Evolutionary conservation across 1,284 basidiomycete genomes (phyloP).

Genomic region (Taiwanofungus camphoratus): DNA sequence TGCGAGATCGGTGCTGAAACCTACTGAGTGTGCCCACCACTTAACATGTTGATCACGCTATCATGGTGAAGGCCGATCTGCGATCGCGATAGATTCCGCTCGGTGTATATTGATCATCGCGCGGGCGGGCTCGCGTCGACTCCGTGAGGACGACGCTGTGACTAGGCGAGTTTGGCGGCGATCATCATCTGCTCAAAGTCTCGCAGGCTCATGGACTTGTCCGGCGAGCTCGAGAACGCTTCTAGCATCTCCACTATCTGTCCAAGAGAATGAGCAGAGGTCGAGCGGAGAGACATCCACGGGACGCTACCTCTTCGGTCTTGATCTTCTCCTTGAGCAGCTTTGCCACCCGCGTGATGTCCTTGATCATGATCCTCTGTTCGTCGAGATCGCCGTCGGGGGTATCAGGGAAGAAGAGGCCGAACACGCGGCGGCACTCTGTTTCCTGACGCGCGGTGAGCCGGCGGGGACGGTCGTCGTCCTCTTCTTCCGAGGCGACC

Average conservation of each 20-base stretch:
- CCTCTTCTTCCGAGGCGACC: slow-evolving; percentile 7
- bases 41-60: too few relatives aligned
- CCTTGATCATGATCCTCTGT: slow-evolving; percentile 55
- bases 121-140: too few relatives aligned
- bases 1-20: too few relatives aligned
- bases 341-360: slow-evolving; percentile 51
- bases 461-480: slow-evolving; percentile 10
- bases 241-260: slow-evolving; percentile 74
- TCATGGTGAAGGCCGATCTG: too few relatives aligned
- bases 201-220: slow-evolving; percentile 57
- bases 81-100: too few relatives aligned
- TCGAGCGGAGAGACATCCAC: slow-evolving; percentile 15
- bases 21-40: too few relatives aligned
- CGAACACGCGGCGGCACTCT: slow-evolving; percentile 51
- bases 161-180: slow-evolving; percentile 38
- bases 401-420: slow-evolving; percentile 60
- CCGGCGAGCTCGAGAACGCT: slow-evolving; percentile 59
- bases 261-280: slow-evolving; percentile 1
- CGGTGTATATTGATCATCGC: too few relatives aligned
- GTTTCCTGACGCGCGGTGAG: slow-evolving; percentile 49
- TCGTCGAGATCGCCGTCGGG: slow-evolving; percentile 36
- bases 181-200: slow-evolving; percentile 75
- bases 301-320: slow-evolving; percentile 50
- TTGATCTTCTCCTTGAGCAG: slow-evolving; percentile 65
- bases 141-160: too few relatives aligned